Base-by-base conservation (phyloP, 139 green algal genomes). In the Astrephomene gubernaculifera region DNA sequence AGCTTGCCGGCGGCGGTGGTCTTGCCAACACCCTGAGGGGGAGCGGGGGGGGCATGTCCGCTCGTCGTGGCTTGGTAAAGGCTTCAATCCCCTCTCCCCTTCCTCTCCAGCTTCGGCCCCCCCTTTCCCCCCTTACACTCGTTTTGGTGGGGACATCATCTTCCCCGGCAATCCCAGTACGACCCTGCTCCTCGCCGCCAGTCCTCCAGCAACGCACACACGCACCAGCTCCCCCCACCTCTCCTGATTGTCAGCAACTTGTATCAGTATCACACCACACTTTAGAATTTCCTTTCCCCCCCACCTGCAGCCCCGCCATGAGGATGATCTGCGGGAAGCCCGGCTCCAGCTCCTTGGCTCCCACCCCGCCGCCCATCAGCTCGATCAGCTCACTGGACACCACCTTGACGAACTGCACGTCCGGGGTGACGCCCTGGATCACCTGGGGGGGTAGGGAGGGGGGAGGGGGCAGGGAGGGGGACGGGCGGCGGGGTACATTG, bases 1-100 rank as follows among this genome's bases (percentile, higher is more conserved):
- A 99, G 92, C 93, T 99, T 99, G 64, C 96, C 97, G 41, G 93
- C 97, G 0, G 96, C 95, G 0, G 97, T 99, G 21, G 97, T 99
- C 91, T 99, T 99, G 49, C 97, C 97, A 53, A 99, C 98, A 29
- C 97, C 97, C 85, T 99, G 96, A 10, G 41, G 68, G 49, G 14
- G 49, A 57, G 49, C 14, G 49, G 17, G 49, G 49, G 49, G 49
- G 49, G 49, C 49, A 17, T n/a, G n/a, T n/a, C n/a, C n/a, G n/a
- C n/a, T n/a, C n/a, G n/a, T n/a, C n/a, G n/a, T n/a, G n/a, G n/a
- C n/a, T n/a, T n/a, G n/a, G n/a, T n/a, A n/a, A n/a, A n/a, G n/a
- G n/a, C n/a, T n/a, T n/a, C n/a, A n/a, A n/a, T n/a, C n/a, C n/a
- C n/a, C 54, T n/a, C 54, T n/a, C n/a, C 54, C 54, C 54, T 5